These are phyloP conservation scores for Iris pallida DNA, from an alignment of 116 monocot species.

Conservation along the genomic window DNA sequence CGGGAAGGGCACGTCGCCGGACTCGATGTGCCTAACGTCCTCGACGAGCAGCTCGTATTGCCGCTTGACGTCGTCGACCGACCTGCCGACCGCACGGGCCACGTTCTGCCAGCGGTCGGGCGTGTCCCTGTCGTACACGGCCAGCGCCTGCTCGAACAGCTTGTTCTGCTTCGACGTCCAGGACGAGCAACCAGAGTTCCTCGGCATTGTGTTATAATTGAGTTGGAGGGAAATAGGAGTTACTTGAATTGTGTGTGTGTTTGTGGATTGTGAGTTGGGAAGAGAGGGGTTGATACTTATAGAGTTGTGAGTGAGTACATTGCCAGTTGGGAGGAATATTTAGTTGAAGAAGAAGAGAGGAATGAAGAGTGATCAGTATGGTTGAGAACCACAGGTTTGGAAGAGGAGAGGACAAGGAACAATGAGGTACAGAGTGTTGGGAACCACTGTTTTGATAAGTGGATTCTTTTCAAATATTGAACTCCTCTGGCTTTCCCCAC, in stretches of 20 bases:
- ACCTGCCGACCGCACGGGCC: slow-evolving; percentile 54
- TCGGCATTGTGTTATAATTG: slow-evolving; percentile 8
- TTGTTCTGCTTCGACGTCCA: slow-evolving; percentile 78
- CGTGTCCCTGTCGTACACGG: slow-evolving; percentile 43
- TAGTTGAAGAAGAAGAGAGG: not conserved
- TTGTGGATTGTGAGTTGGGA: not conserved
- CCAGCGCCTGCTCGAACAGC: slow-evolving; percentile 47
- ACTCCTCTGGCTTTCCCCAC: too few species aligned
- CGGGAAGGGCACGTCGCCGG: slow-evolving; percentile 42
- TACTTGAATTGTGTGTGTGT: not conserved
- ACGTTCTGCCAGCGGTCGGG: slow-evolving; percentile 80
- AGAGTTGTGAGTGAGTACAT: not conserved
- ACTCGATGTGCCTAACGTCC: slow-evolving; percentile 60
- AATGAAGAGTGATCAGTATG: not conserved
- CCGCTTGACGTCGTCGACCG: slow-evolving; percentile 59
- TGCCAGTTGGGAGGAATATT: slow-evolving; percentile 9
- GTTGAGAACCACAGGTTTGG: too few species aligned
- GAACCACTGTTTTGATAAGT: too few species aligned
- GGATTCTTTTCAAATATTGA: too few species aligned
- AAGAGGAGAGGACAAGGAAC: too few species aligned
- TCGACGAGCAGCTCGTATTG: slow-evolving; percentile 61
- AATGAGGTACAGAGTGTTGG: too few species aligned
- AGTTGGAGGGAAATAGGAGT: slow-evolving; percentile 1
- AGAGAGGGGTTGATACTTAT: slow-evolving; percentile 6
- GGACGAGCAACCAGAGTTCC: slow-evolving; percentile 15